Base-by-base conservation (phyloP, 2,329 filamentous ascomycete genomes). In the Pseudogymnoascus sp. region DNA sequence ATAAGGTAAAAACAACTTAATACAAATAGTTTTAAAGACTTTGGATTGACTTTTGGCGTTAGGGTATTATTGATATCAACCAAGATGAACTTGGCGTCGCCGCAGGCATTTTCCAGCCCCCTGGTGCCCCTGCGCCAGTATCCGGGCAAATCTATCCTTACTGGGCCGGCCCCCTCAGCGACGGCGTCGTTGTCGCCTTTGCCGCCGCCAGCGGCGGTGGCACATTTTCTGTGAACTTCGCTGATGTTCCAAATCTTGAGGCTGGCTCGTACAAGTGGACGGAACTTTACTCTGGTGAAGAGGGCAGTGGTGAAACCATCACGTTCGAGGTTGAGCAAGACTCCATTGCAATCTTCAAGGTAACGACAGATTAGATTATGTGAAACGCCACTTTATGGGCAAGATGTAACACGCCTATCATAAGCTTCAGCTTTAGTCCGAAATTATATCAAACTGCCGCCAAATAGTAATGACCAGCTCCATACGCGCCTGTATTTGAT, bases 221-320 rank as follows among this genome's bases (percentile, higher is more conserved):
- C 9, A 73, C 75, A n/a, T 71, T 79, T 27, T 73, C 72, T 0
- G 78, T 80, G 65, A 76, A 77, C 63, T 79, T 81, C 64, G 74
- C 77, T 61, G 65, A 73, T n/a, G 69, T 74, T 4, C 74, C 72
- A n/a, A 78, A 78, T 5, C 66, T 73, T 3, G 73, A 74, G 0
- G 72, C 73, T 6, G 72, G 70, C 58, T 72, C 74, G 1, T 79
- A 76, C 65, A 71, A 70, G n/a, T 79, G 78, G 78, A 41, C 15
- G 38, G 38, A 41, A 41, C 38, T 41, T 62, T 72, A 71, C 61
- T 68, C 65, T 1, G 70, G 69, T 2, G 58, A 64, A 13, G 66
- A 63, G 6, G 72, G 72, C 4, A 66, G 33, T 6, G 71, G 66
- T 60, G 61, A 55, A 7, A 35, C 15, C 29, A 42, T 65, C 4